phyloP scores from a whole-genome alignment of 2,329 filamentous ascomycete species.

The Aspergillus ibericus region DNA sequence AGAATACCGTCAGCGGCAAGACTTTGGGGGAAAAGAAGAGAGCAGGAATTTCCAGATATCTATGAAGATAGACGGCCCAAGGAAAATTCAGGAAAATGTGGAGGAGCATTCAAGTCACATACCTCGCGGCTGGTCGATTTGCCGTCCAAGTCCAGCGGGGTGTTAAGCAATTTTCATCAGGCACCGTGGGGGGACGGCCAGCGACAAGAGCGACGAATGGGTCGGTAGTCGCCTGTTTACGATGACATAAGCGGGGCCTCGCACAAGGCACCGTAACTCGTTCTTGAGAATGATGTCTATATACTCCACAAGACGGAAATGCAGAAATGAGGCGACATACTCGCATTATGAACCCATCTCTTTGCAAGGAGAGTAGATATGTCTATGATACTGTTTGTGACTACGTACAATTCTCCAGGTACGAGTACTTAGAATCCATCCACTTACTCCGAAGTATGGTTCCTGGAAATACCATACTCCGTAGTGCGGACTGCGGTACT shows the following conservation, averaged over 20 bases:
- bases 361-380: background rate
- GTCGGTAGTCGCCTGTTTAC: conserved; percentile 20
- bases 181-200: conserved; percentile 33
- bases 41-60: background rate
- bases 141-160: conserved; percentile 30
- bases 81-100: background rate
- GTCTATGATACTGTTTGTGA: background rate
- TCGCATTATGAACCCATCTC: background rate
- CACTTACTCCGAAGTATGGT: background rate
- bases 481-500: background rate
- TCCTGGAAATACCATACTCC: background rate
- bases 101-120: conserved; percentile 11
- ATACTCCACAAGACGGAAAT: too few species aligned
- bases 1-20: conserved; percentile 7
- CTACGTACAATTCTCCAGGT: background rate
- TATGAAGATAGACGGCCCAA: background rate
- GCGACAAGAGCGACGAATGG: conserved; percentile 14
- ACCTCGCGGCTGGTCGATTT: conserved; percentile 26
- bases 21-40: background rate
- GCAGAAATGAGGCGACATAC: background rate
- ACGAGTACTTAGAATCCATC: background rate
- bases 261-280: background rate
- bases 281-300: too few species aligned
- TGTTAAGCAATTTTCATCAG: conserved; percentile 38
- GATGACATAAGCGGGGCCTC: conserved; percentile 33